phyloP scores from a whole-genome alignment of 116 monocot genomes.

The Posidonia oceanica region DNA sequence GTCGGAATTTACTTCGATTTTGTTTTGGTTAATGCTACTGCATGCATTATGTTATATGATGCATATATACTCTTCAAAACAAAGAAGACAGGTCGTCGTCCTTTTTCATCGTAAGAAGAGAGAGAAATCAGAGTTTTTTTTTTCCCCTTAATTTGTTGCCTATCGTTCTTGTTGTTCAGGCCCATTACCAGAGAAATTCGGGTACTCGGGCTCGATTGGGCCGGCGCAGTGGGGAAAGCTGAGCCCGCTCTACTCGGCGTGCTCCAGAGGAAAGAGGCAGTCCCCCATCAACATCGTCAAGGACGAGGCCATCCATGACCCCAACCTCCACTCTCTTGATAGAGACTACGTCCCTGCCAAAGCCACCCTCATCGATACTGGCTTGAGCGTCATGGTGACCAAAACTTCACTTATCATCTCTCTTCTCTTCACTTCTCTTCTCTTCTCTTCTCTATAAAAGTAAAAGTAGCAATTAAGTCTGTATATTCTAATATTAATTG shows the following conservation, averaged over 20 bases:
- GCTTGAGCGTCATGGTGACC: slow-evolving; percentile 43
- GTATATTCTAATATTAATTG: no score
- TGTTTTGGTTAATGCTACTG: no score
- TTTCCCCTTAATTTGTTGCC: background rate
- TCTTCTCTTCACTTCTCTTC: no score
- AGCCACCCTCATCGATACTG: slow-evolving; percentile 54
- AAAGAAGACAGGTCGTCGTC: no score
- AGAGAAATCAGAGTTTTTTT: no score
- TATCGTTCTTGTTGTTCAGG: background rate
- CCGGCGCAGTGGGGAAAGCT: slow-evolving; percentile 51
- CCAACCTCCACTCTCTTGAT: slow-evolving; percentile 11
- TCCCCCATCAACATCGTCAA: slow-evolving; percentile 61
- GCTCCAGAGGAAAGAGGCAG: slow-evolving; percentile 40
- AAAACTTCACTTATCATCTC: background rate
- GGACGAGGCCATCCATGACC: slow-evolving; percentile 1
- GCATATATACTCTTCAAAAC: background rate
- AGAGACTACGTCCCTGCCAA: slow-evolving; percentile 30
- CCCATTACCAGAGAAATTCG: slow-evolving; percentile 7
- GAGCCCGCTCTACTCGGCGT: slow-evolving; percentile 24
- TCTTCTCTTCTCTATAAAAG: no score
- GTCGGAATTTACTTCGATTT: no score
- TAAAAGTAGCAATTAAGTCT: no score
- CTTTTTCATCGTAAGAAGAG: no score
- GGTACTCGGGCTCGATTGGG: slow-evolving; percentile 34
- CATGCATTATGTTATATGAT: slow-evolving; percentile 4